A percentile compares a stretch with the other conserved stretches of the same genome.
Evolutionary conservation across 129 eudicot genomes (phyloP).

Genomic region (Deinandra increscens): DNA sequence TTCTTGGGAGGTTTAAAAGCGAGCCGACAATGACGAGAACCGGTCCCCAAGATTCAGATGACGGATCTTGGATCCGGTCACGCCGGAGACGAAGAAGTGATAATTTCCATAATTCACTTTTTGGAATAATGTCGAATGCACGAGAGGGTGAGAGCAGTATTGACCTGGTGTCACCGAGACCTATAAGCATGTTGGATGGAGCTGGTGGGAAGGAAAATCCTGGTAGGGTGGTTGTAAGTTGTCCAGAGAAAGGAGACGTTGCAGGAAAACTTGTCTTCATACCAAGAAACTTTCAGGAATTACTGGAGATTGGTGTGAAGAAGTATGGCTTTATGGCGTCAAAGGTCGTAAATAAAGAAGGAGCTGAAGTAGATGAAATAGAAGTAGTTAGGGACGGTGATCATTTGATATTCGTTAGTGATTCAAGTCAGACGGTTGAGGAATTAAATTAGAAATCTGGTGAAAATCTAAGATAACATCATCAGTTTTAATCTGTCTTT

Average conservation of each 20-base stretch:
- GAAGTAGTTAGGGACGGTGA: conserved; percentile 88
- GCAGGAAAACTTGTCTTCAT: conserved; percentile 71
- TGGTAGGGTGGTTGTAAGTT: conserved; percentile 69
- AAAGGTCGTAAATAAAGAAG: conserved; percentile 52
- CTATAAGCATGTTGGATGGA: conserved; percentile 28
- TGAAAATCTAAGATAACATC: conserved; percentile 19
- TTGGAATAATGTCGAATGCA: conserved; percentile 77
- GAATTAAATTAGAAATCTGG: conserved; percentile 1
- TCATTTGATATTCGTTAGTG: conserved; percentile 59
- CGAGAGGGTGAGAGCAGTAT: conserved; percentile 40
- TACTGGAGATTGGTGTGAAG: conserved; percentile 48
- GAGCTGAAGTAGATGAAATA: conserved; percentile 73
- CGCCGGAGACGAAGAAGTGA: conserved; percentile 53
- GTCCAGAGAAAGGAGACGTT: conserved; percentile 58
- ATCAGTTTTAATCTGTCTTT: conserved; percentile 3
- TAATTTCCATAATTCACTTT: conserved; percentile 68
- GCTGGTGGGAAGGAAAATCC: conserved; percentile 14
- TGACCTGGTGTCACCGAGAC: conserved; percentile 39
- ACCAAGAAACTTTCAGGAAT: conserved; percentile 62
- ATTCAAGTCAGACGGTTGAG: conserved; percentile 21
- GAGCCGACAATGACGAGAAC: conserved; percentile 57
- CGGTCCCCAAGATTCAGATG: conserved; percentile 29
- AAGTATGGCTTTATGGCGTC: conserved; percentile 61
- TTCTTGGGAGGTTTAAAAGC: conserved; percentile 60
- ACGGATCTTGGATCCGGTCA: conserved; percentile 41